Evolutionary conservation across 345 rosid species (phyloP), one percentile per base, ranked within the genome.

Genomic region (Eucalyptus curtisii): DNA sequence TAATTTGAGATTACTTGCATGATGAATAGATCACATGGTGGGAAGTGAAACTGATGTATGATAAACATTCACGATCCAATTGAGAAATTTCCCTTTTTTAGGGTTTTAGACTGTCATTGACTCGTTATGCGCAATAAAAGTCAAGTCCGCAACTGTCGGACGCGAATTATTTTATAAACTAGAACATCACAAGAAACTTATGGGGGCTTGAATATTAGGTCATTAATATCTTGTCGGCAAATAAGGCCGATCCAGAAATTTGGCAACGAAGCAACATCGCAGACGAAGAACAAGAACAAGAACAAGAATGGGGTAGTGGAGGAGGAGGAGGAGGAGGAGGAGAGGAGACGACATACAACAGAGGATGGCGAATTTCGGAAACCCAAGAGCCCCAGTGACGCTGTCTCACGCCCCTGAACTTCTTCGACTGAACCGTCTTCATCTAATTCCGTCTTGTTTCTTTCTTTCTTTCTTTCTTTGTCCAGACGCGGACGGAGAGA

Each of bases 301-400:
- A 49, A 49, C 17, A 76, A 53, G 44, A 25, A 45, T 27, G 27
- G 9, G 27, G 4, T 22, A 22, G 86, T 4, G 27, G 42, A 49
- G 16, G 14, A 49, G 31, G 52, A 45, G 87, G 44, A 33, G 61
- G n/a, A n/a, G 27, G 42, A 49, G 16, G 14, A 49, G 31, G 52
- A 45, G 87, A n/a, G n/a, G 10, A 37, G 30, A 4, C 13, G 31
- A 61, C 88, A 86, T 92, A 93, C 94, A 93, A 88, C 10, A 93
- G 68, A 8, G 95, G 95, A 52, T 93, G 95, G 53, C 95, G 94
- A 90, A 93, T 93, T 89, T 93, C 95, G 33, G 94, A 92, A 16
- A 93, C 95, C 95, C 95, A 93, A 7, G 95, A 93, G 81, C 95
- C 95, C 95, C 95, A 93, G 61, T 93, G 95, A 68, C 95, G 95